A percentile compares a stretch with the other conserved stretches of the same genome.
phyloP scores from a whole-genome alignment of 495 filamentous ascomycete species.

The Penicillium egyptiacum region DNA sequence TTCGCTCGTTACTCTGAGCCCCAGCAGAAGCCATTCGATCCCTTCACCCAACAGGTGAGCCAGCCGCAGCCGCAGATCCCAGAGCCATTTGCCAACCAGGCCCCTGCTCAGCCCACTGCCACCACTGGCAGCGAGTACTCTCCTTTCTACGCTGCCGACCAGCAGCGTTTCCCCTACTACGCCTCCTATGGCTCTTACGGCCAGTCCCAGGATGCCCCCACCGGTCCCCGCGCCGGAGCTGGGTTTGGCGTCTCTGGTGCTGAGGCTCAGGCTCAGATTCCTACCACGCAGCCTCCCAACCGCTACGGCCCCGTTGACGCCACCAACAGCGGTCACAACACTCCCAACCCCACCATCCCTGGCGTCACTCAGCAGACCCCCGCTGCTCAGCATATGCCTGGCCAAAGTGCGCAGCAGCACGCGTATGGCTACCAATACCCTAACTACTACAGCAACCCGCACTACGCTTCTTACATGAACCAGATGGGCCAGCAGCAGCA shows the following conservation, averaged over 20 bases:
- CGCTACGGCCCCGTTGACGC: conserved; percentile 73
- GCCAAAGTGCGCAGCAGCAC: conserved; percentile 46
- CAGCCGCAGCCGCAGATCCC: conserved; percentile 61
- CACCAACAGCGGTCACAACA: conserved; percentile 82
- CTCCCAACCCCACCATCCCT: conserved; percentile 77
- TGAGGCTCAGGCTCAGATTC: conserved; percentile 75
- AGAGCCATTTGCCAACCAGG: conserved; percentile 59
- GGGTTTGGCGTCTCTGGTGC: conserved; percentile 68
- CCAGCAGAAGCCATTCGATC: conserved; percentile 79
- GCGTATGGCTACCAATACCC: conserved; percentile 70
- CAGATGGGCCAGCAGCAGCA: conserved; percentile 49
- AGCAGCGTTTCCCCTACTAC: conserved; percentile 77
- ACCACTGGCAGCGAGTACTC: conserved; percentile 78
- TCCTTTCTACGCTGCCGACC: conserved; percentile 83
- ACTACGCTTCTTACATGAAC: conserved; percentile 79
- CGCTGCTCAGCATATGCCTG: conserved; percentile 62
- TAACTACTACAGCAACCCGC: conserved; percentile 72
- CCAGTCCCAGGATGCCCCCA: conserved; percentile 75
- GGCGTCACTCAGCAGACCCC: conserved; percentile 63
- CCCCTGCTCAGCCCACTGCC: conserved; percentile 48
- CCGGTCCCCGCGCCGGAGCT: conserved; percentile 62
- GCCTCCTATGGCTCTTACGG: conserved; percentile 78
- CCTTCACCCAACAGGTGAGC: conserved; percentile 76
- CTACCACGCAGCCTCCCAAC: conserved; percentile 63
- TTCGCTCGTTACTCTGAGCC: conserved; percentile 69